Percentiles rank a stretch among this genome's conserved stretches.
These are phyloP conservation scores for Ophiostoma populinum DNA, from an alignment of 2,329 filamentous ascomycete genomes.

Conservation along the genomic window DNA sequence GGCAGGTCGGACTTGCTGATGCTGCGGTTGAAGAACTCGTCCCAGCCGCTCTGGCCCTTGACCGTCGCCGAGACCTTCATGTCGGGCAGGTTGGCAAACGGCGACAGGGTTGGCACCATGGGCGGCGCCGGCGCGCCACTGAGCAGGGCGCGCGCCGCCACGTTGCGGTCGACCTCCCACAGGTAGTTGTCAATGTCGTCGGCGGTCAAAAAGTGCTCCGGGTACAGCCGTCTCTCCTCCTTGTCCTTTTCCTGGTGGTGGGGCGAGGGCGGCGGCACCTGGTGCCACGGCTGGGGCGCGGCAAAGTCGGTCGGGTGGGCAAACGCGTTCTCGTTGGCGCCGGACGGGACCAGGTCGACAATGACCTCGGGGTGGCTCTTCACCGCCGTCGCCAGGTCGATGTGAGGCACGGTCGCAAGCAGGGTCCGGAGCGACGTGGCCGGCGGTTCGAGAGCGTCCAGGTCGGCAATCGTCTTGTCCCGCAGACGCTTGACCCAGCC, in stretches of 20 bases:
- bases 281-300: neutral
- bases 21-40: slow-evolving; percentile 17
- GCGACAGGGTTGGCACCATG: slow-evolving; percentile 32
- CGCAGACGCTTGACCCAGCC: slow-evolving; percentile 43
- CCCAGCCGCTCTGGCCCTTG: slow-evolving; percentile 15
- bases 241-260: neutral
- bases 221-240: slow-evolving; percentile 20
- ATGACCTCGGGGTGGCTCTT: slow-evolving; percentile 44
- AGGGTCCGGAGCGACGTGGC: slow-evolving; percentile 33
- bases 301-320: slow-evolving; percentile 1
- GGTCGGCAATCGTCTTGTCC: slow-evolving; percentile 74
- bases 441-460: slow-evolving; percentile 42
- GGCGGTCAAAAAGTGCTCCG: slow-evolving; percentile 48
- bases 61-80: slow-evolving; percentile 10
- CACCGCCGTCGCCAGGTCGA: slow-evolving; percentile 33
- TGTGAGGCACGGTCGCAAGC: slow-evolving; percentile 33
- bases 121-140: slow-evolving; percentile 12
- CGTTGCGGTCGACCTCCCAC: slow-evolving; percentile 38
- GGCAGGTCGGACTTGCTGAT: slow-evolving; percentile 19
- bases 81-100: slow-evolving; percentile 22
- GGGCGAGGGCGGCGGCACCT: slow-evolving; percentile 23
- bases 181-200: slow-evolving; percentile 62
- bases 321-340: slow-evolving; percentile 15
- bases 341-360: slow-evolving; percentile 28
- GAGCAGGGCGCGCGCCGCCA: slow-evolving; percentile 27